A percentile compares a stretch with the other conserved stretches of the same genome.
These are phyloP conservation scores for Capsicum chinense DNA, from an alignment of 257 asterid genomes.

Conservation along the genomic window DNA sequence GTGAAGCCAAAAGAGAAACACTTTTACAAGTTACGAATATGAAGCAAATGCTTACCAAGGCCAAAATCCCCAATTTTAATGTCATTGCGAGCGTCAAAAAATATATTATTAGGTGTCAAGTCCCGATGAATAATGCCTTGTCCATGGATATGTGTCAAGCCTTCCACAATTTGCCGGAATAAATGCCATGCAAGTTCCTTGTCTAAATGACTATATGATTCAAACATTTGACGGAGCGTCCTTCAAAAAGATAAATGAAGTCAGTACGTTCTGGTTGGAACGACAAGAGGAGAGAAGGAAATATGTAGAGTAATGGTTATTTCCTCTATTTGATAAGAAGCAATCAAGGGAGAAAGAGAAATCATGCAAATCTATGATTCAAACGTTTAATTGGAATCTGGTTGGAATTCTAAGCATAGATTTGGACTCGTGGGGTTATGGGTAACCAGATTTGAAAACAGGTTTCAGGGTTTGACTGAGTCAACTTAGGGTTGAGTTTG, in stretches of 20 bases:
- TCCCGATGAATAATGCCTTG: constrained; percentile 99
- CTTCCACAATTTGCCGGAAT: constrained; percentile 96
- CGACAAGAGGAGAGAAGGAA: neutral
- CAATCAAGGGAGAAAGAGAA: constrained; percentile 17
- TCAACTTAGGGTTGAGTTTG: neutral
- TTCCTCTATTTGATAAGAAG: constrained; percentile 2
- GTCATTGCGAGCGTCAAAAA: constrained; percentile 96
- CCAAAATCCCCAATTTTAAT: constrained; percentile 99
- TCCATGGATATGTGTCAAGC: constrained; percentile 91
- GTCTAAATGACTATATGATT: constrained; percentile 80
- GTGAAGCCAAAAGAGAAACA: neutral
- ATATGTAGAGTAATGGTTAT: neutral
- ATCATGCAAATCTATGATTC: neutral
- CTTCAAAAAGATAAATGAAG: constrained; percentile 53
- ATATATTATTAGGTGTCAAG: constrained; percentile 91
- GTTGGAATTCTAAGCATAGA: neutral
- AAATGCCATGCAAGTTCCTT: constrained; percentile 95
- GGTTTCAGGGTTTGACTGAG: neutral
- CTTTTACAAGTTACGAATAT: constrained; percentile 3
- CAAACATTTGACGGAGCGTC: constrained; percentile 91
- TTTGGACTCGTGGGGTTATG: neutral
- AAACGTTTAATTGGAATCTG: neutral
- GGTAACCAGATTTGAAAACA: neutral
- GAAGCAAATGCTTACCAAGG: constrained; percentile 72
- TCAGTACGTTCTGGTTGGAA: constrained; percentile 21